These are phyloP conservation scores for Breviolum minutum DNA, from an alignment of 73 alveolate genomes.

Conservation along the genomic window DNA sequence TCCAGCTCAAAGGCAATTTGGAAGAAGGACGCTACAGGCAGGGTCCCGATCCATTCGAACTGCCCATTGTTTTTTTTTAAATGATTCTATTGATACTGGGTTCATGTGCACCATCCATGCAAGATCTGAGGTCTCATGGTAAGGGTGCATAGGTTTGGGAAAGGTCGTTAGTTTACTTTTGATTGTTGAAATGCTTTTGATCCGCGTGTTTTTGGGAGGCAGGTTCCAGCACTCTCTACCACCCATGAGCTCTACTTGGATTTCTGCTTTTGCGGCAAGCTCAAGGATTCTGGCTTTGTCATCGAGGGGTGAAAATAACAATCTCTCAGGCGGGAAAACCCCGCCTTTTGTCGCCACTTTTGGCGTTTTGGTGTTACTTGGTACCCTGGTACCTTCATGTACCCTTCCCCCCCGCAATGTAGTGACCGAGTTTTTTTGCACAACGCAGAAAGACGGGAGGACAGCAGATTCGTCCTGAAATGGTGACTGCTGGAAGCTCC, in stretches of 20 bases:
- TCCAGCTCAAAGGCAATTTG: slow-evolving; percentile 69
- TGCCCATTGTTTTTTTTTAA: neutral
- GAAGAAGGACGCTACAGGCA: slow-evolving; percentile 31
- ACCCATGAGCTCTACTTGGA: slow-evolving; percentile 73
- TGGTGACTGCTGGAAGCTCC: slow-evolving; percentile 15
- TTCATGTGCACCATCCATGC: too few species aligned
- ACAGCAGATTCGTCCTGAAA: slow-evolving; percentile 9
- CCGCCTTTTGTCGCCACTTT: neutral
- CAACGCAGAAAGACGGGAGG: slow-evolving; percentile 2
- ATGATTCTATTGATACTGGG: neutral
- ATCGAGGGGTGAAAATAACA: slow-evolving; percentile 17
- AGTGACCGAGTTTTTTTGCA: slow-evolving; percentile 17
- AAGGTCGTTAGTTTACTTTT: too few species aligned
- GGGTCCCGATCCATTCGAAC: neutral
- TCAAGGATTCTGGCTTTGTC: neutral
- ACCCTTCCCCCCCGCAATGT: neutral
- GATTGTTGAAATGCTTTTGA: neutral
- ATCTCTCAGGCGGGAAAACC: neutral
- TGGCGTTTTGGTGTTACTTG: neutral
- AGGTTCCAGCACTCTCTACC: slow-evolving; percentile 84
- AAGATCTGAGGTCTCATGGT: neutral
- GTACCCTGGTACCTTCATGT: neutral
- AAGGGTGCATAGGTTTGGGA: neutral
- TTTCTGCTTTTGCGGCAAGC: slow-evolving; percentile 44
- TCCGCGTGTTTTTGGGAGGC: neutral